Evolutionary conservation across 148 eudicot species (phyloP).

Genomic region (Spergularia marina): DNA sequence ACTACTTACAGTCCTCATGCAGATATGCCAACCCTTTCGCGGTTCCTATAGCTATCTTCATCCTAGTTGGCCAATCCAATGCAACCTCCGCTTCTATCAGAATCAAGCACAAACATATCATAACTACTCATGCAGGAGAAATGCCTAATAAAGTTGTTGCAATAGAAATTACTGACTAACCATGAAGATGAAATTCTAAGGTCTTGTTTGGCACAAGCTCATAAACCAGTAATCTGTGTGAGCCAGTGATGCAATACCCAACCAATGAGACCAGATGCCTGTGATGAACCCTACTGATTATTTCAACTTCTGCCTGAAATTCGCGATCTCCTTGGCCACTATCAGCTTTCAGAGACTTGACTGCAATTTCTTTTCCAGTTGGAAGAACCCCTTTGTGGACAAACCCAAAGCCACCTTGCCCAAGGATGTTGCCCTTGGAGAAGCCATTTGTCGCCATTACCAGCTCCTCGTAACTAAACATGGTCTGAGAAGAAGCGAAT

Average conservation of each 20-base stretch:
- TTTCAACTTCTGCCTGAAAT: constrained; percentile 88
- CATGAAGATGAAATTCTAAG: constrained; percentile 81
- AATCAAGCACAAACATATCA: not conserved
- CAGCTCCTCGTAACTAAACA: constrained; percentile 71
- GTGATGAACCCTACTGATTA: constrained; percentile 92
- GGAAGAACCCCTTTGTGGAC: constrained; percentile 85
- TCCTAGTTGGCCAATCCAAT: constrained; percentile 57
- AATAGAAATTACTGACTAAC: constrained; percentile 24
- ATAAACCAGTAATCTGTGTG: constrained; percentile 73
- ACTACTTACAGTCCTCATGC: constrained; percentile 64
- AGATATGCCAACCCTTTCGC: constrained; percentile 79
- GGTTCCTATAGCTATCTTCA: constrained; percentile 64
- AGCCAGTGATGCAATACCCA: constrained; percentile 73
- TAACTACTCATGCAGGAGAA: not conserved
- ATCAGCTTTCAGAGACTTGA: constrained; percentile 74
- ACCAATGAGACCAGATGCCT: constrained; percentile 89
- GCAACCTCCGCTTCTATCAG: constrained; percentile 33
- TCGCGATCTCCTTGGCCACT: constrained; percentile 90
- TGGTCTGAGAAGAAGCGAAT: constrained; percentile 53
- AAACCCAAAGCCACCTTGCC: constrained; percentile 93
- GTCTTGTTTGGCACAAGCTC: constrained; percentile 84
- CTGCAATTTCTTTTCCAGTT: constrained; percentile 81
- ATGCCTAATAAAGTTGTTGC: not conserved
- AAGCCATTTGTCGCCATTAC: constrained; percentile 80
- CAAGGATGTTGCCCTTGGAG: constrained; percentile 64